Evolutionary conservation across 2,329 filamentous ascomycete genomes (phyloP), one percentile per base, ranked within the genome.

Genomic region (Talaromyces verruculosus): DNA sequence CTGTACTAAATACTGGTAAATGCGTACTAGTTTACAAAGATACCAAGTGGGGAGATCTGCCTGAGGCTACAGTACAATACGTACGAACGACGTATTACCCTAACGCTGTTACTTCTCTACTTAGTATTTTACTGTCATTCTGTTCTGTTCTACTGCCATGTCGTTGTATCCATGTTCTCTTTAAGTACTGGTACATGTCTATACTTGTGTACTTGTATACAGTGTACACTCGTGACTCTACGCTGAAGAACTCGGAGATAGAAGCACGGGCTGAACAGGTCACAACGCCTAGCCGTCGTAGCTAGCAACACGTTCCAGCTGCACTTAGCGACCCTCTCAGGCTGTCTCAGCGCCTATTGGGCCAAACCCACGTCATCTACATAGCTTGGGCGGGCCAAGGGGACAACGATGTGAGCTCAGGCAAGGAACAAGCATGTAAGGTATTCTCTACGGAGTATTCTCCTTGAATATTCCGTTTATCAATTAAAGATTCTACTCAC

Each of bases 251-350:
- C 7, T 45, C 59, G 59, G 59, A 35, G 43, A 49, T 39, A 51
- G 19, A 25, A 13, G 53, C 53, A 57, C 53, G 33, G 11, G 53
- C 33, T 22, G 53, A 6, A 57, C 51, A 37, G 51, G n/a, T 57
- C 51, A 57, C 53, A 57, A 22, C 53, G 10, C 30, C 17, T 5
- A 45, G 45, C 59, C 17, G 41, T 22, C 19, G 55, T 59, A 59
- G 57, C 57, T 25, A 59, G 60, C 22, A 53, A 63, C 61, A 63
- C 61, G 61, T 63, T 63, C 61, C 45, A 53, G 61, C 61, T 53
- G 43, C 43, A 61, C 25, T 41, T 28, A 41, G 57, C 22, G 19
- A 22, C 58, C 25, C 19, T 19, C 35, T 30, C 28, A 30, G 28
- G 28, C 28, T 30, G 28, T 30, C 28, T 59, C 35, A 22, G 57